Evolutionary conservation across 106 monocot species (phyloP).

Genomic region (Apostasia shenzhenica): DNA sequence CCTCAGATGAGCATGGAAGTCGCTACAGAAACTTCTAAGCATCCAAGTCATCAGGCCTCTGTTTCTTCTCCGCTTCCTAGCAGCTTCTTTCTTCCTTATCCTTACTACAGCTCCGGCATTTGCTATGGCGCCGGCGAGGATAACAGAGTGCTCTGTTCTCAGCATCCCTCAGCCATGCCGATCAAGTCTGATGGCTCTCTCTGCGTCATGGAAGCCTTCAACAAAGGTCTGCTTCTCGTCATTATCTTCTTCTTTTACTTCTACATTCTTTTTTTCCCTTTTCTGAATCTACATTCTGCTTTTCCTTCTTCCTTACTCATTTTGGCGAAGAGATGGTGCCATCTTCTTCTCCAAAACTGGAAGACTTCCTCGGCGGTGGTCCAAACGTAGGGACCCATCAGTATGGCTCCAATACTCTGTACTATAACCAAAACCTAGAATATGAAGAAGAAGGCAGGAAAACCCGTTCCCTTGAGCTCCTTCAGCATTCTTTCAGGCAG

Average conservation of each 20-base stretch:
- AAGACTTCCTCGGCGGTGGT: slow-evolving; percentile 90
- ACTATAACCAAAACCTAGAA: slow-evolving; percentile 3
- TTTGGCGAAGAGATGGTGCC: slow-evolving; percentile 61
- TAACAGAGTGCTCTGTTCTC: slow-evolving; percentile 40
- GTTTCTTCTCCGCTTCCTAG: slow-evolving; percentile 29
- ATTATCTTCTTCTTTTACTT: slow-evolving; percentile 13
- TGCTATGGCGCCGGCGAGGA: slow-evolving; percentile 25
- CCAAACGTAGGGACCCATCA: slow-evolving; percentile 76
- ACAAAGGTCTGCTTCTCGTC: slow-evolving; percentile 24
- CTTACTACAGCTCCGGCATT: background rate
- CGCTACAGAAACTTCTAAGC: too few species aligned
- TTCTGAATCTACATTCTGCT: slow-evolving; percentile 1
- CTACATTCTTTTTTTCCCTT: background rate
- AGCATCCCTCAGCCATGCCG: slow-evolving; percentile 49
- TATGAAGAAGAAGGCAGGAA: slow-evolving; percentile 7
- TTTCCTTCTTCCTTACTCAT: slow-evolving; percentile 6
- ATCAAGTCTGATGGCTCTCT: slow-evolving; percentile 97
- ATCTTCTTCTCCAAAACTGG: slow-evolving; percentile 88
- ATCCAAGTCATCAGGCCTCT: slow-evolving; percentile 14
- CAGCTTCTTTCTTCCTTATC: slow-evolving; percentile 51
- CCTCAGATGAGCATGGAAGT: slow-evolving; percentile 38
- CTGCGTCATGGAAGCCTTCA: slow-evolving; percentile 91
- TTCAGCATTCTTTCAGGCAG: slow-evolving; percentile 17
- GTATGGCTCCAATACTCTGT: slow-evolving; percentile 10
- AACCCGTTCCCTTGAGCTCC: slow-evolving; percentile 1